A percentile compares a stretch with the other conserved stretches of the same genome.
Evolutionary conservation across 495 filamentous ascomycete species (phyloP).

Genomic region (Achaetomiella virescens): DNA sequence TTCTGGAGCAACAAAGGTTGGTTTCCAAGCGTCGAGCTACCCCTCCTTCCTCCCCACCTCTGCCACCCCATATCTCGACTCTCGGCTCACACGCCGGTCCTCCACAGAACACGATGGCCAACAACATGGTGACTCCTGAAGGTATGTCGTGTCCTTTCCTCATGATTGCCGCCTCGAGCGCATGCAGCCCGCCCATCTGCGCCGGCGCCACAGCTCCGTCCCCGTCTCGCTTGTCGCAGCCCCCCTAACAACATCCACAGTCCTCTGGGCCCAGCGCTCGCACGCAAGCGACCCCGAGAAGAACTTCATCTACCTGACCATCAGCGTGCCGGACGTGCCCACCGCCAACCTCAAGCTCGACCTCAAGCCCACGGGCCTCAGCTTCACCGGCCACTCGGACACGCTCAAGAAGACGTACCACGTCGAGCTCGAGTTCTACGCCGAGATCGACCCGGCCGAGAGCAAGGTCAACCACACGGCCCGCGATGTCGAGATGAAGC

Average conservation of each 20-base stretch:
- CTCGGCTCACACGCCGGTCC: not conserved
- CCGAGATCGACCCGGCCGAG: conserved; percentile 77
- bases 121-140: conserved; percentile 27
- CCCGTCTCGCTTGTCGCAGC: not conserved
- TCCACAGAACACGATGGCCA: conserved; percentile 22
- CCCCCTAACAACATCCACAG: conserved; percentile 38
- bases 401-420: conserved; percentile 77
- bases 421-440: conserved; percentile 83
- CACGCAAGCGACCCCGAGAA: conserved; percentile 68
- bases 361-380: conserved; percentile 67
- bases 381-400: conserved; percentile 73
- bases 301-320: conserved; percentile 89
- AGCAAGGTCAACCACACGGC: conserved; percentile 77
- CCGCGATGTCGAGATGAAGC: conserved; percentile 79
- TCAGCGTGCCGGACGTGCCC: conserved; percentile 76
- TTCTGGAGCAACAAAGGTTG: not conserved
- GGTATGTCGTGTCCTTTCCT: conserved; percentile 14
- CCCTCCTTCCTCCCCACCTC: conserved; percentile 16
- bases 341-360: conserved; percentile 65
- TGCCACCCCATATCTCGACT: not conserved
- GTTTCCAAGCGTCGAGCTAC: conserved; percentile 24
- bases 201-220: not conserved
- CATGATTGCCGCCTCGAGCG: not conserved
- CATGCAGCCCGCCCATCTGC: not conserved
- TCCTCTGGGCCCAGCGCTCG: conserved; percentile 97